phyloP scores from a whole-genome alignment of 192 early-diverging fungal species.

The Pilobolus umbonatus region DNA sequence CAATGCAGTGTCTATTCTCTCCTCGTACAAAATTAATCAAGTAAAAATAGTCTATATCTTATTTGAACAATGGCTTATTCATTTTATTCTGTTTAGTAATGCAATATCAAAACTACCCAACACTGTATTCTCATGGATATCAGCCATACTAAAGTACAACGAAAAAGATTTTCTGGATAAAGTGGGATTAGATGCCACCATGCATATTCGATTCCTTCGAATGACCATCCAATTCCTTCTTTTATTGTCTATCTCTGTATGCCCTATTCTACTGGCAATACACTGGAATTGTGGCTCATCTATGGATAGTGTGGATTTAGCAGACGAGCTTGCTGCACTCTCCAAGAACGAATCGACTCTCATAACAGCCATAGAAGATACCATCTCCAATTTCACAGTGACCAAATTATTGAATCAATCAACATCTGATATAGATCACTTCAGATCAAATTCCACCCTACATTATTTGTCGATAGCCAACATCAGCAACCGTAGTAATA shows the following conservation, averaged over 20 bases:
- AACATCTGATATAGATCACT: constrained; percentile 3
- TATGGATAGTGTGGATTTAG: constrained; percentile 1
- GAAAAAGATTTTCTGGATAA: constrained; percentile 50
- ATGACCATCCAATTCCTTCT: constrained; percentile 53
- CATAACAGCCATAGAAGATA: too few relatives aligned
- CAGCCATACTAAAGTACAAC: constrained; percentile 32
- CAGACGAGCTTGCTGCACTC: not conserved
- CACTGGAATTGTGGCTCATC: constrained; percentile 34
- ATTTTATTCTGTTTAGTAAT: constrained; percentile 29
- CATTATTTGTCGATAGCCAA: constrained; percentile 41
- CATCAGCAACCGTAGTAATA: constrained; percentile 25
- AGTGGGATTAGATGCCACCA: constrained; percentile 56
- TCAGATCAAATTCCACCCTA: constrained; percentile 24
- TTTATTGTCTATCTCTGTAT: constrained; percentile 37
- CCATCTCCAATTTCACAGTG: not conserved
- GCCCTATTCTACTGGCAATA: constrained; percentile 44
- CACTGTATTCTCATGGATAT: constrained; percentile 48
- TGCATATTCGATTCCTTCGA: constrained; percentile 57
- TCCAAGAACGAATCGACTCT: constrained; percentile 7
- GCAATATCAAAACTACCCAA: constrained; percentile 43
- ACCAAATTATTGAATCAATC: not conserved
- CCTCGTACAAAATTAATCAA: constrained; percentile 36
- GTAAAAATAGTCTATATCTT: not conserved
- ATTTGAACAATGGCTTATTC: not conserved
- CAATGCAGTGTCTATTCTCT: constrained; percentile 45